Conservation (phyloP, 176 grass and related monocot genomes). For the Cenchrus fungigraminus region DNA sequence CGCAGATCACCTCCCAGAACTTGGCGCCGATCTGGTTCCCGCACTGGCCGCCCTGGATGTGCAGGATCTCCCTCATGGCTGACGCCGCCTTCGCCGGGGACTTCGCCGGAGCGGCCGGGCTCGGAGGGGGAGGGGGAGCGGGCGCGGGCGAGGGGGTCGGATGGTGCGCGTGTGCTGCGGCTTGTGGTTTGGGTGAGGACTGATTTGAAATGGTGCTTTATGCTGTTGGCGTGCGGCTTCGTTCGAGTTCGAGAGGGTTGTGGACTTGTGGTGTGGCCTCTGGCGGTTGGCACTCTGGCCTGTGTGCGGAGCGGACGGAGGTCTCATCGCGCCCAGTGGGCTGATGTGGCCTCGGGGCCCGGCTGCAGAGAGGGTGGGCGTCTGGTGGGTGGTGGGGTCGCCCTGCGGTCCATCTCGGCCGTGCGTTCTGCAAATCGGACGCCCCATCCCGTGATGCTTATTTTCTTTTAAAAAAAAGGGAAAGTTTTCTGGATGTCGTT, state of each 20-base stretch:
- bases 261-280: background rate
- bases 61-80: constrained; percentile 95
- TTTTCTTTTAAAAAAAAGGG: too few species aligned
- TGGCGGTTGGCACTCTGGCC: background rate
- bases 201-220: constrained; percentile 42
- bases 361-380: background rate
- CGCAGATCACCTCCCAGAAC: constrained; percentile 99
- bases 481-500: background rate
- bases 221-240: background rate
- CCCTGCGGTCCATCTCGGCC: background rate
- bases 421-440: background rate
- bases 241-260: background rate
- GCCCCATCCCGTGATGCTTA: too few species aligned
- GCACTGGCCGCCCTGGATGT: constrained; percentile 97
- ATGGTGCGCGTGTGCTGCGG: background rate
- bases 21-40: constrained; percentile 99
- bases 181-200: constrained; percentile 19
- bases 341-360: background rate
- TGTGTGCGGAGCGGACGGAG: too few species aligned
- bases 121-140: background rate
- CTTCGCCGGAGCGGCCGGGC: background rate
- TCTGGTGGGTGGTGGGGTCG: background rate
- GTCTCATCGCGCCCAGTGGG: too few species aligned
- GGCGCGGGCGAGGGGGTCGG: background rate
- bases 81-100: background rate